Percentiles rank a stretch among this genome's conserved stretches.
These are phyloP conservation scores for Psidium guajava DNA, from an alignment of 345 rosid species.

Conservation along the genomic window DNA sequence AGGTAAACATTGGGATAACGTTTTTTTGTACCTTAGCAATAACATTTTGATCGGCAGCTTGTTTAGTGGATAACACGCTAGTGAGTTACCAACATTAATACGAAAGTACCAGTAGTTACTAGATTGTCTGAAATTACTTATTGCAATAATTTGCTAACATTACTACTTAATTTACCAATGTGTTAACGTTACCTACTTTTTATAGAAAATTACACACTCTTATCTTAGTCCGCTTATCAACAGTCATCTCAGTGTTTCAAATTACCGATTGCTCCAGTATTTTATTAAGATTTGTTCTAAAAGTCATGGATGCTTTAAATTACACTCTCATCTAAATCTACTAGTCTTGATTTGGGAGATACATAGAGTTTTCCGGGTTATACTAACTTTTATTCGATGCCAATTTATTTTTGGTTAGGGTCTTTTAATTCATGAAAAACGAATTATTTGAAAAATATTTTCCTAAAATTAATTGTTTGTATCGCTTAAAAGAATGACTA, in stretches of 20 bases:
- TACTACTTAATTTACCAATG: too few relatives aligned
- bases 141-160: background rate
- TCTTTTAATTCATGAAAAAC: too few relatives aligned
- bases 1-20: background rate
- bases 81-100: background rate
- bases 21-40: background rate
- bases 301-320: background rate
- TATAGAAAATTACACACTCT: too few relatives aligned
- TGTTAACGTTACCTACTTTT: too few relatives aligned
- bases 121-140: background rate
- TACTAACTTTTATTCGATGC: too few relatives aligned
- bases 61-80: background rate
- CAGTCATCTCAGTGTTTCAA: background rate
- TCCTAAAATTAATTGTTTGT: too few relatives aligned
- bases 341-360: background rate
- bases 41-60: background rate
- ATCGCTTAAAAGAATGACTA: too few relatives aligned
- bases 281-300: background rate
- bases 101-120: background rate
- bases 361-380: accelerated
- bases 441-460: too few relatives aligned
- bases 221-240: too few relatives aligned
- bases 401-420: too few relatives aligned
- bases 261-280: background rate
- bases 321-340: background rate